Percentiles rank a stretch among this genome's conserved stretches.
phyloP scores from a whole-genome alignment of 192 early-diverging fungal genomes.

The Coemansia sp. region DNA sequence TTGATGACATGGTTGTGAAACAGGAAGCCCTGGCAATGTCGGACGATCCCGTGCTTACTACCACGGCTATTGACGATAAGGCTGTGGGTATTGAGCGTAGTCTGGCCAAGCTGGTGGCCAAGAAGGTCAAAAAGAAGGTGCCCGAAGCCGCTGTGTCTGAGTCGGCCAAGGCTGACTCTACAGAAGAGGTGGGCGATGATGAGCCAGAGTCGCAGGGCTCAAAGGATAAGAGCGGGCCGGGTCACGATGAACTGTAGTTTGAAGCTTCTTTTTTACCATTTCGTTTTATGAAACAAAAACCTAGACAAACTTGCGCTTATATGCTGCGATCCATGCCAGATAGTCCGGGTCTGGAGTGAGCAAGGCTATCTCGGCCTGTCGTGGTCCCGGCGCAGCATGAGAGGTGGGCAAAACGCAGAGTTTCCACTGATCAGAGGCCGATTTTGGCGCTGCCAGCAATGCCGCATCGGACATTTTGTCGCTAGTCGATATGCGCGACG shows the following conservation, averaged over 20 bases:
- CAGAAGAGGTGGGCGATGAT: conserved; percentile 13
- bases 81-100: conserved; percentile 53
- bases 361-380: conserved; percentile 19
- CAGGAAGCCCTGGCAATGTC: conserved; percentile 61
- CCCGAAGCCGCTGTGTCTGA: conserved; percentile 30
- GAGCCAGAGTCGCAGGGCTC: neutral
- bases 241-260: conserved; percentile 32
- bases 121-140: conserved; percentile 57
- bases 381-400: neutral
- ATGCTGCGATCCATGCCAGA: conserved; percentile 20
- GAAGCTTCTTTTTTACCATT: neutral
- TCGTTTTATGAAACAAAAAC: neutral
- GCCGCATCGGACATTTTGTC: neutral
- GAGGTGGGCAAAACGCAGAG: conserved; percentile 35
- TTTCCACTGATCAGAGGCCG: conserved; percentile 33
- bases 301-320: conserved; percentile 3
- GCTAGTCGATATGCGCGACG: conserved; percentile 6
- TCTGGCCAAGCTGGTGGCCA: conserved; percentile 57
- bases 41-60: conserved; percentile 65
- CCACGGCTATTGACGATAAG: conserved; percentile 57
- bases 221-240: conserved; percentile 9
- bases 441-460: neutral
- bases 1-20: conserved; percentile 55
- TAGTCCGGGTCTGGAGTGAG: conserved; percentile 43
- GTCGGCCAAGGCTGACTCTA: conserved; percentile 17